phyloP scores from a whole-genome alignment of 2,329 filamentous ascomycete species.

The Xylariaceae sp. region DNA sequence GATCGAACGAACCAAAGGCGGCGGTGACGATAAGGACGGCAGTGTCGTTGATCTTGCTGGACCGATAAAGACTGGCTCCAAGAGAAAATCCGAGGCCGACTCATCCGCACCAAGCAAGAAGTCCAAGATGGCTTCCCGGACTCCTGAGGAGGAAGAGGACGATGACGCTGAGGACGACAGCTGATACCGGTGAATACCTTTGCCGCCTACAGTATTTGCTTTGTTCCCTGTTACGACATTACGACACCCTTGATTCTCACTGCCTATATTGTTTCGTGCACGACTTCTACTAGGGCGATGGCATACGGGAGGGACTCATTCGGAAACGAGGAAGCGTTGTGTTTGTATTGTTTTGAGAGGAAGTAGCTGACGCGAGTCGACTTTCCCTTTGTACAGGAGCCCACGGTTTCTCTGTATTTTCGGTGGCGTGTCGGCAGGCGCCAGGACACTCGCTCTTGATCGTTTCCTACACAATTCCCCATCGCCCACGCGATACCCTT shows the following conservation, averaged over 20 bases:
- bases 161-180: conserved; percentile 41
- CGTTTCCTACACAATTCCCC: conserved; percentile 30
- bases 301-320: conserved; percentile 27
- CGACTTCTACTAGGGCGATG: conserved; percentile 20
- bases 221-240: conserved; percentile 33
- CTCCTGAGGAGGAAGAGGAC: conserved; percentile 43
- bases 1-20: conserved; percentile 66
- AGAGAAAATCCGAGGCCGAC: conserved; percentile 57
- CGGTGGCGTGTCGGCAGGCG: conserved; percentile 26
- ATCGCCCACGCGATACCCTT: conserved; percentile 33
- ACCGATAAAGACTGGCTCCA: conserved; percentile 44
- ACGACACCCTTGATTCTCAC: conserved; percentile 30
- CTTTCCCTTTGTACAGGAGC: conserved; percentile 15
- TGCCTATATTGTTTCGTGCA: conserved; percentile 29
- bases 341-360: conserved; percentile 21
- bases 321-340: conserved; percentile 27
- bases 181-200: conserved; percentile 23
- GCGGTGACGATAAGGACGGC: conserved; percentile 36
- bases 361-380: conserved; percentile 19
- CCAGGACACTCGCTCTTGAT: conserved; percentile 32
- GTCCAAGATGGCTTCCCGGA: conserved; percentile 40
- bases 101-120: conserved; percentile 51
- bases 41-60: conserved; percentile 27
- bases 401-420: conserved; percentile 17
- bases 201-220: conserved; percentile 17